A percentile compares a stretch with the other conserved stretches of the same genome.
These are phyloP conservation scores for Diversispora eburnea DNA, from an alignment of 192 early-diverging fungal genomes.

Conservation along the genomic window DNA sequence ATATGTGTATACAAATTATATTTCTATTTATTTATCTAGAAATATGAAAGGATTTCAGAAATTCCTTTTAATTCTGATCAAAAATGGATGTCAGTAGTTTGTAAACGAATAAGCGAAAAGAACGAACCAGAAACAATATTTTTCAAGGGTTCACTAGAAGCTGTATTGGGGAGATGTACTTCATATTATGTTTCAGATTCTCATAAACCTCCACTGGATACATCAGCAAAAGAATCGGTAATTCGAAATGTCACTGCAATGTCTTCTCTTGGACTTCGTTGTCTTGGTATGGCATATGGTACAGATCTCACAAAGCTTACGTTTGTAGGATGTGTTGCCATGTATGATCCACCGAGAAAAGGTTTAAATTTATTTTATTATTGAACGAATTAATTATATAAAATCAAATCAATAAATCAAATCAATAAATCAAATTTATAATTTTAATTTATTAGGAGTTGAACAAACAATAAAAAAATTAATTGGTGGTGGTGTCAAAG, in stretches of 20 bases:
- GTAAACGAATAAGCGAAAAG: constrained; percentile 34
- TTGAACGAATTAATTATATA: too few relatives aligned
- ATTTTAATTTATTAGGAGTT: constrained; percentile 45
- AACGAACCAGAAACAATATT: constrained; percentile 36
- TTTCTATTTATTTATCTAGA: constrained; percentile 28
- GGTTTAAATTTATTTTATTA: background rate
- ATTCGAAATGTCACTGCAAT: constrained; percentile 59
- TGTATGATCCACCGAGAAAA: constrained; percentile 89
- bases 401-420: background rate
- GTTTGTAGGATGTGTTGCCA: constrained; percentile 82
- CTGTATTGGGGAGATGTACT: constrained; percentile 68
- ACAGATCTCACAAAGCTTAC: constrained; percentile 48
- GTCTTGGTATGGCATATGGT: constrained; percentile 82
- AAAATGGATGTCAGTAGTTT: constrained; percentile 88
- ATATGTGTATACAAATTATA: too few relatives aligned
- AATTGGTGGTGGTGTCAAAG: constrained; percentile 74
- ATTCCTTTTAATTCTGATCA: constrained; percentile 89
- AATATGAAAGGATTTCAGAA: constrained; percentile 64
- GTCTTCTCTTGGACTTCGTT: constrained; percentile 75
- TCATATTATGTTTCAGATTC: constrained; percentile 56
- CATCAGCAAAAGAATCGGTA: constrained; percentile 55
- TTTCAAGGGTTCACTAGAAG: constrained; percentile 87
- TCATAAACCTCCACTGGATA: constrained; percentile 52
- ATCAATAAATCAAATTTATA: background rate
- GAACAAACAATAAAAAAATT: constrained; percentile 69